Conservation (phyloP, 352 stramenopile species). For the Pythium myriotylum region DNA sequence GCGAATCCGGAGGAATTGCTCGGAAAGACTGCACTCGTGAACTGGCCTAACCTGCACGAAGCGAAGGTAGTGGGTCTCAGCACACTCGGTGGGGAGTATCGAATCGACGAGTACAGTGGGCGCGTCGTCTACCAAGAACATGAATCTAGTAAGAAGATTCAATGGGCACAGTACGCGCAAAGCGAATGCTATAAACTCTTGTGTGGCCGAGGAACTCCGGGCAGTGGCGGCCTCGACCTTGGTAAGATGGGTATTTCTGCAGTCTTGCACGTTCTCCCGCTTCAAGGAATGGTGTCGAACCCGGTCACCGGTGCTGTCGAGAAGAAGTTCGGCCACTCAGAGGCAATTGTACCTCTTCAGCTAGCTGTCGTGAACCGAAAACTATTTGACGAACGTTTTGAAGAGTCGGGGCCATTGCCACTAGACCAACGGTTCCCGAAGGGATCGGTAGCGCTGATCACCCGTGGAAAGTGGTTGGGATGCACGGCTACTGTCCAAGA, state of each 20-base stretch:
- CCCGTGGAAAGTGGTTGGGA: constrained; percentile 89
- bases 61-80: constrained; percentile 86
- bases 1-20: constrained; percentile 43
- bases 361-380: constrained; percentile 91
- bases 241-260: constrained; percentile 75
- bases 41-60: constrained; percentile 99
- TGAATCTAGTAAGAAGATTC: constrained; percentile 52
- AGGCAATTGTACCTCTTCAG: constrained; percentile 96
- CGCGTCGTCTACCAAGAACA: constrained; percentile 48
- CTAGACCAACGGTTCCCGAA: constrained; percentile 91
- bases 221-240: constrained; percentile 93
- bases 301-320: constrained; percentile 90
- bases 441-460: constrained; percentile 86
- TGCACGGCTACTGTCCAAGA: constrained; percentile 86
- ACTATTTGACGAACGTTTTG: constrained; percentile 95
- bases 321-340: constrained; percentile 95
- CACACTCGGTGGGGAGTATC: constrained; percentile 61
- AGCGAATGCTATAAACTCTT: constrained; percentile 76
- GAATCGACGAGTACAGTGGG: constrained; percentile 34
- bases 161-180: constrained; percentile 70
- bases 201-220: constrained; percentile 71
- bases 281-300: constrained; percentile 95
- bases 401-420: constrained; percentile 79
- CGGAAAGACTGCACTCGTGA: constrained; percentile 90
- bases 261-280: constrained; percentile 83